Conservation (phyloP, 805 yeast species). For the Candida sphagnicola region DNA sequence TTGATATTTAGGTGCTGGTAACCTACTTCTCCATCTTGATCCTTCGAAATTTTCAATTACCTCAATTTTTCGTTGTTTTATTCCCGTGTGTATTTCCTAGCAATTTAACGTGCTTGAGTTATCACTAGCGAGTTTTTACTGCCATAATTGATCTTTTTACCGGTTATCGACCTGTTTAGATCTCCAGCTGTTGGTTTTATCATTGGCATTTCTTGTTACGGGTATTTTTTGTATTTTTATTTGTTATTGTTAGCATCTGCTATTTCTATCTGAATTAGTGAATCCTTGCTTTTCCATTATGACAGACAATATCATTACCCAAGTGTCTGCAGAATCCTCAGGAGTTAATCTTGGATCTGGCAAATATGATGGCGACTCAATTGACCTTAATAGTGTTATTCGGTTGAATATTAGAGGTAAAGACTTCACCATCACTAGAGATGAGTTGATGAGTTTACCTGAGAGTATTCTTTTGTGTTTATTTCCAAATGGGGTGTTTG, state of each 20-base stretch:
- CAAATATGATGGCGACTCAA: constrained; percentile 20
- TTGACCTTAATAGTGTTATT: constrained; percentile 63
- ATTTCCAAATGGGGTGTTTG: constrained; percentile 86
- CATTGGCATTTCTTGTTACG: too few species aligned
- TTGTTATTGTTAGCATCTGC: too few species aligned
- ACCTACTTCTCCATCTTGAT: constrained; percentile 5
- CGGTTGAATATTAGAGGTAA: constrained; percentile 74
- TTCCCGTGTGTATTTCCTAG: too few species aligned
- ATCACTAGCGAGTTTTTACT: too few species aligned
- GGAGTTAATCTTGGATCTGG: constrained; percentile 8
- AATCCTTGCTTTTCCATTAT: constrained; percentile 16
- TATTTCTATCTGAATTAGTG: too few species aligned
- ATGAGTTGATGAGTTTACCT: constrained; percentile 87
- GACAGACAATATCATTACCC: constrained; percentile 62
- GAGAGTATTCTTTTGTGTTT: constrained; percentile 83
- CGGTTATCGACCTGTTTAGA: too few species aligned
- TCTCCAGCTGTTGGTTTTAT: too few species aligned
- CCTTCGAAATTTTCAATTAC: neutral
- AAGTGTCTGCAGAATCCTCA: constrained; percentile 49
- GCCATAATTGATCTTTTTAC: too few species aligned
- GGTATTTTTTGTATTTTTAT: too few species aligned
- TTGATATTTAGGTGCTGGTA: constrained; percentile 12
- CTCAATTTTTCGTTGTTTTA: too few species aligned
- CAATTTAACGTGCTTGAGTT: too few species aligned
- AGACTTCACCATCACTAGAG: constrained; percentile 73